Conservation (phyloP, 2,329 filamentous ascomycete species). For the Biscogniauxia marginata region DNA sequence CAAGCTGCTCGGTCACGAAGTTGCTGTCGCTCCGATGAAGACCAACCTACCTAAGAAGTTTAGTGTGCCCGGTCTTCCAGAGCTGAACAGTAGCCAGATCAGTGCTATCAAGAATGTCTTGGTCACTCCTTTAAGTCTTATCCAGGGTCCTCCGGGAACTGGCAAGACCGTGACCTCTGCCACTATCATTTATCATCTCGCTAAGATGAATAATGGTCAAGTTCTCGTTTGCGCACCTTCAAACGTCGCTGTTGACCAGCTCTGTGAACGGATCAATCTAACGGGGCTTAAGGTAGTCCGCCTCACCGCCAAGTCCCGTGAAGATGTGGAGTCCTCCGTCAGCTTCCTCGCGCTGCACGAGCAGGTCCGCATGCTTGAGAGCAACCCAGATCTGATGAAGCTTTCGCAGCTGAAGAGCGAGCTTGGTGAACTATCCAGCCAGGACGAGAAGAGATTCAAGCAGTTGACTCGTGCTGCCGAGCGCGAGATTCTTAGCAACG, state of each 20-base stretch:
- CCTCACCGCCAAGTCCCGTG: constrained; percentile 96
- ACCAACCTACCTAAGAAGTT: constrained; percentile 95
- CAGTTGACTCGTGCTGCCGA: constrained; percentile 91
- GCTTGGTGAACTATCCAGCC: constrained; percentile 84
- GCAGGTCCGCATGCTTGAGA: constrained; percentile 96
- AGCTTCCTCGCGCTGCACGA: constrained; percentile 93
- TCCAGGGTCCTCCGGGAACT: constrained; percentile 94
- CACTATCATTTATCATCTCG: constrained; percentile 96
- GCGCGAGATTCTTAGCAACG: constrained; percentile 90
- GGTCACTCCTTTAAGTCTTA: constrained; percentile 89
- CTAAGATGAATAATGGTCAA: constrained; percentile 91
- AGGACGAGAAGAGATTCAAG: constrained; percentile 98
- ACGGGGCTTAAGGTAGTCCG: constrained; percentile 96
- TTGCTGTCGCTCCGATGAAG: constrained; percentile 92
- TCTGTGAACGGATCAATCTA: constrained; percentile 93
- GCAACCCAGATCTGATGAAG: constrained; percentile 89
- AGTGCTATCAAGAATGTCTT: constrained; percentile 94
- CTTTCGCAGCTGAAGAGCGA: constrained; percentile 91
- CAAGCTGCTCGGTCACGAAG: constrained; percentile 90
- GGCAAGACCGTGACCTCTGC: constrained; percentile 98
- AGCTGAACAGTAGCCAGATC: constrained; percentile 93
- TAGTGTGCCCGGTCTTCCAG: constrained; percentile 88
- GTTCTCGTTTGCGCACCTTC: constrained; percentile 96
- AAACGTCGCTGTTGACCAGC: constrained; percentile 96
- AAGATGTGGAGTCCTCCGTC: constrained; percentile 98